A percentile compares a stretch with the other conserved stretches of the same genome.
Evolutionary conservation across 495 filamentous ascomycete species (phyloP).

Genomic region (Articulospora tetracladia): DNA sequence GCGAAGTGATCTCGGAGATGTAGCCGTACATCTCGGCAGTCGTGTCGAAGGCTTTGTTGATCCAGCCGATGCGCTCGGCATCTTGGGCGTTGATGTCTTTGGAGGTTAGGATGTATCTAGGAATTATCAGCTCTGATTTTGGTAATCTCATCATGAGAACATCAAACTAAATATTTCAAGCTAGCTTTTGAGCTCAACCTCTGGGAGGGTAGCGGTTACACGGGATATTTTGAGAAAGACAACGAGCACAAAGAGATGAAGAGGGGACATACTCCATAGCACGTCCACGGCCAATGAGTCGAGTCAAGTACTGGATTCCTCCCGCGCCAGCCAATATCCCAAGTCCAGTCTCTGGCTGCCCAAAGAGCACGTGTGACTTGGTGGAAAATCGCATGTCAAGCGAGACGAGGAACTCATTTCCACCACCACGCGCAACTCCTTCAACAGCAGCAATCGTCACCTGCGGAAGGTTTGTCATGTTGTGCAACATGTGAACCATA

Average conservation of each 20-base stretch:
- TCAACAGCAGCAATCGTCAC: conserved; percentile 7
- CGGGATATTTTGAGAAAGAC: background rate
- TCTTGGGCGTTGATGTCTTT: conserved; percentile 7
- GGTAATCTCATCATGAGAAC: no score
- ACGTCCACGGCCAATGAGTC: conserved; percentile 4
- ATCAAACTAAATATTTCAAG: no score
- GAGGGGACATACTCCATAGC: conserved; percentile 8
- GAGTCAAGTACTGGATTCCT: background rate
- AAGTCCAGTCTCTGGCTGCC: conserved; percentile 3
- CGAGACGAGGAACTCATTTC: conserved; percentile 3
- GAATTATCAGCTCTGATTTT: background rate
- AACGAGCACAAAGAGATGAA: background rate
- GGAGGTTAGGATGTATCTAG: background rate
- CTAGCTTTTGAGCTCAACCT: no score
- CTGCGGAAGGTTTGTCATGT: conserved; percentile 5
- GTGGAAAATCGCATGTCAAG: conserved; percentile 4
- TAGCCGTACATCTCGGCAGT: background rate
- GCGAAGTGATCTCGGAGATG: background rate
- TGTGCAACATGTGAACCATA: background rate
- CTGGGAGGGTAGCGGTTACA: background rate
- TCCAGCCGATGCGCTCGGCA: conserved; percentile 11
- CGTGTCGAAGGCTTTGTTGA: conserved; percentile 11
- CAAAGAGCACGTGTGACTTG: background rate
- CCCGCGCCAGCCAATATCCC: conserved; percentile 1
- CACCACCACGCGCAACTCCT: background rate